These are phyloP conservation scores for Cercospora sp. DNA, from an alignment of 2,329 filamentous ascomycete species.

Conservation along the genomic window DNA sequence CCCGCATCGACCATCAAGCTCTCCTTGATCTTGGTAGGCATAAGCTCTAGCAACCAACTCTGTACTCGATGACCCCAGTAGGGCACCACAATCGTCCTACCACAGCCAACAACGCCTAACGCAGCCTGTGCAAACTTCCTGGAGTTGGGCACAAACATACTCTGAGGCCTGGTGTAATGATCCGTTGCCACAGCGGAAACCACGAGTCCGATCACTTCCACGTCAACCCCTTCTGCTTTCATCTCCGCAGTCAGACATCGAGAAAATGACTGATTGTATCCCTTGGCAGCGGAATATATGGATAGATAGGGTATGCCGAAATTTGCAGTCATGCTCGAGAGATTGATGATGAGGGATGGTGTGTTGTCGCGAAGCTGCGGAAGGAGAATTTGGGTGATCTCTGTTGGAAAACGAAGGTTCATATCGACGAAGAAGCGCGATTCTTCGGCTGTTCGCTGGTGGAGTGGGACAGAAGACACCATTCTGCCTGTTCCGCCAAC, in stretches of 20 bases:
- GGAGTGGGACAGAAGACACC: conserved; percentile 42
- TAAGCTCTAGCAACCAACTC: conserved; percentile 19
- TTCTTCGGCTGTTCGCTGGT: conserved; percentile 40
- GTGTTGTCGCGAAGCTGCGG: conserved; percentile 45
- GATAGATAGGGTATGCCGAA: conserved; percentile 50
- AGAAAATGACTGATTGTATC: conserved; percentile 47
- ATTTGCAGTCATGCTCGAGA: conserved; percentile 49
- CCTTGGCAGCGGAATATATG: conserved; percentile 51
- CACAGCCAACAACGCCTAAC: conserved; percentile 31
- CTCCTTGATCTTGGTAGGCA: conserved; percentile 20
- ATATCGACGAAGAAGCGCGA: conserved; percentile 49
- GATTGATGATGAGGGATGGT: conserved; percentile 53
- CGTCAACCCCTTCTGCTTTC: conserved; percentile 38
- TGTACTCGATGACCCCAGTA: conserved; percentile 34
- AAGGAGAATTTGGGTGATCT: conserved; percentile 51
- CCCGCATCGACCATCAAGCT: not conserved
- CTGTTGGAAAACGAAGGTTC: conserved; percentile 54
- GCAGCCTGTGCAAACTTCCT: conserved; percentile 25
- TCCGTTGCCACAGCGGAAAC: conserved; percentile 26
- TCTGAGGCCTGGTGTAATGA: conserved; percentile 17
- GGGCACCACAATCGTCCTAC: conserved; percentile 23
- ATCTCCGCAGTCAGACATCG: conserved; percentile 47
- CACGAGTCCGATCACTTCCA: conserved; percentile 40
- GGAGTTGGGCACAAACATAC: conserved; percentile 23
- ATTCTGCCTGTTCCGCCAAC: conserved; percentile 47